Conservation (phyloP, 176 grass and related monocot species). For the Musa troglodytarum region DNA sequence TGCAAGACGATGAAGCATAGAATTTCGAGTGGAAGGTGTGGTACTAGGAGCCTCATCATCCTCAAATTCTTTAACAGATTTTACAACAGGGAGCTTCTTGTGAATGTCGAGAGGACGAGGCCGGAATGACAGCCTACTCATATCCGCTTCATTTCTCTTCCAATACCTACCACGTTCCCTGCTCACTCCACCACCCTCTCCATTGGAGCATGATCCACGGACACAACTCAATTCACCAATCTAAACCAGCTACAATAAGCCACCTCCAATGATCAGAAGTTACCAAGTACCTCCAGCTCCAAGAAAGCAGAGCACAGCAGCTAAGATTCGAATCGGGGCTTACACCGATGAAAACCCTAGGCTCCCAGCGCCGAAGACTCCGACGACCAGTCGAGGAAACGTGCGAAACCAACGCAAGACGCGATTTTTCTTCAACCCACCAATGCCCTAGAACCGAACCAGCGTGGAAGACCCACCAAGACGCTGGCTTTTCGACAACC, state of each 20-base stretch:
- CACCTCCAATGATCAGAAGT: not conserved
- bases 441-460: conserved; percentile 18
- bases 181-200: not conserved
- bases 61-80: conserved; percentile 77
- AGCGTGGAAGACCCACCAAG: not conserved
- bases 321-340: not conserved
- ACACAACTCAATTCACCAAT: too few species aligned
- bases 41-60: conserved; percentile 47
- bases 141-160: conserved; percentile 60
- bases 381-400: not conserved
- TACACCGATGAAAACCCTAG: not conserved
- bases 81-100: conserved; percentile 91
- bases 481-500: not conserved
- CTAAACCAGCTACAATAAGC: conserved; percentile 2
- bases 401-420: not conserved
- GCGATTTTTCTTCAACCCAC: not conserved
- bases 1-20: conserved; percentile 25
- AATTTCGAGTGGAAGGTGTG: conserved; percentile 11
- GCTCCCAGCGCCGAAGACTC: not conserved
- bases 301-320: not conserved
- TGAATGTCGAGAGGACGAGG: conserved; percentile 98
- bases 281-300: not conserved
- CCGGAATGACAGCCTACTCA: conserved; percentile 90
- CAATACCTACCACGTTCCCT: not conserved
- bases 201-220: not conserved